A percentile compares a stretch with the other conserved stretches of the same genome.
Evolutionary conservation across 495 filamentous ascomycete species (phyloP).

Genomic region (Penicillium lagena): DNA sequence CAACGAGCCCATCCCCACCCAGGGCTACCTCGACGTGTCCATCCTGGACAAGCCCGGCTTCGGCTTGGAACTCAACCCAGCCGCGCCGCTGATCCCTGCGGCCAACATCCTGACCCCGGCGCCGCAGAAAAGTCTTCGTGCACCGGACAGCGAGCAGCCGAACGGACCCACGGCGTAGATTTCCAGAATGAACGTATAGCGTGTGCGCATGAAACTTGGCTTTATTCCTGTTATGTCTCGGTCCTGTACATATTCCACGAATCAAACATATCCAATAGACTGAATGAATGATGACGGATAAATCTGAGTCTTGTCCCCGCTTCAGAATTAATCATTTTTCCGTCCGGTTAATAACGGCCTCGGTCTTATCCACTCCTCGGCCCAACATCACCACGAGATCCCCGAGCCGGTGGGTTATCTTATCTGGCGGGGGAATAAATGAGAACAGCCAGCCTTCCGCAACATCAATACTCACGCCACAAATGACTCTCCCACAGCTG

Average conservation of each 20-base stretch:
- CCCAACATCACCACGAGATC: conserved; percentile 26
- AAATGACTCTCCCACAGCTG: conserved; percentile 41
- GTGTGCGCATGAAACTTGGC: too few relatives aligned
- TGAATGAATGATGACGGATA: conserved; percentile 5
- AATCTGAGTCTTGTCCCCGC: not conserved
- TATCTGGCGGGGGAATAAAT: conserved; percentile 6
- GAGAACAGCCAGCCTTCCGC: not conserved
- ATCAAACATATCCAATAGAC: conserved; percentile 11
- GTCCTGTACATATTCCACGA: conserved; percentile 14
- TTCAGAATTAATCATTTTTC: not conserved
- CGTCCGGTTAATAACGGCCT: not conserved
- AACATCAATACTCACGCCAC: not conserved
- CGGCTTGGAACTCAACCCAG: conserved; percentile 77
- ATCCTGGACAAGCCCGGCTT: conserved; percentile 87
- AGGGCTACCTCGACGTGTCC: conserved; percentile 71
- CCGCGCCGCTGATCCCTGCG: conserved; percentile 70
- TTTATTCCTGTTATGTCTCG: not conserved
- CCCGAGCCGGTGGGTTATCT: conserved; percentile 11
- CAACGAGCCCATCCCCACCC: conserved; percentile 81
- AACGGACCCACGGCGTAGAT: conserved; percentile 17
- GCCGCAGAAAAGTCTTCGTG: conserved; percentile 52
- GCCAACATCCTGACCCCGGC: conserved; percentile 63
- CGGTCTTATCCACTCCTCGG: conserved; percentile 14
- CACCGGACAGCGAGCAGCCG: conserved; percentile 26
- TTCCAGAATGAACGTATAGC: not conserved